Percentiles rank a stretch among this genome's conserved stretches.
Evolutionary conservation across 208 protist species (phyloP).

Genomic region (Acanthamoeba lenticulata): DNA sequence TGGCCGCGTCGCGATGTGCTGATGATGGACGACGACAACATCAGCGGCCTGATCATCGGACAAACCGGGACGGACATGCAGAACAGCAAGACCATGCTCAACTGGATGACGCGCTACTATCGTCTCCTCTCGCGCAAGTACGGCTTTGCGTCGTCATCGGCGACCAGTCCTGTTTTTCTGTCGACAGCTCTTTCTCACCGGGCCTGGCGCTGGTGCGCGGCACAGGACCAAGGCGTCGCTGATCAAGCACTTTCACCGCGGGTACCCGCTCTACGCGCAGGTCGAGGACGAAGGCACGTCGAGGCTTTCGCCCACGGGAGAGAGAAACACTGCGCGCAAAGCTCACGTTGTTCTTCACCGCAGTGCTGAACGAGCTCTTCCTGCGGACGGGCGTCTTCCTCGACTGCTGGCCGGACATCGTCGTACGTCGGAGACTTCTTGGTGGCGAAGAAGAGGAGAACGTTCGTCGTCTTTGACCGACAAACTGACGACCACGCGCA

Average conservation of each 20-base stretch:
- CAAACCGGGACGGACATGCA: constrained; percentile 40
- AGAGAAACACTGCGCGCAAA: too few relatives aligned
- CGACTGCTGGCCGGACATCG: constrained; percentile 23
- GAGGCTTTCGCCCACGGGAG: too few relatives aligned
- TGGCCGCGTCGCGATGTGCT: too few relatives aligned
- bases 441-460: neutral
- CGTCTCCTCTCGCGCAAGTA: neutral
- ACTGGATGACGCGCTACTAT: constrained; percentile 32
- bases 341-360: neutral
- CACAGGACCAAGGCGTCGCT: neutral
- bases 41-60: neutral
- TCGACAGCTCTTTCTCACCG: neutral
- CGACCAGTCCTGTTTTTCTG: neutral
- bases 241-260: neutral
- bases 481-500: neutral
- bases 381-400: neutral
- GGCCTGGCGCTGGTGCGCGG: neutral
- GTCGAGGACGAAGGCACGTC: neutral
- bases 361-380: neutral
- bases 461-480: neutral
- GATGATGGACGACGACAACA: neutral
- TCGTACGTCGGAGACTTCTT: neutral
- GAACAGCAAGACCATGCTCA: constrained; percentile 37
- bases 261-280: constrained; percentile 22
- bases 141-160: neutral